phyloP scores from a whole-genome alignment of 495 filamentous ascomycete species.

The Lophiotrema nucula region DNA sequence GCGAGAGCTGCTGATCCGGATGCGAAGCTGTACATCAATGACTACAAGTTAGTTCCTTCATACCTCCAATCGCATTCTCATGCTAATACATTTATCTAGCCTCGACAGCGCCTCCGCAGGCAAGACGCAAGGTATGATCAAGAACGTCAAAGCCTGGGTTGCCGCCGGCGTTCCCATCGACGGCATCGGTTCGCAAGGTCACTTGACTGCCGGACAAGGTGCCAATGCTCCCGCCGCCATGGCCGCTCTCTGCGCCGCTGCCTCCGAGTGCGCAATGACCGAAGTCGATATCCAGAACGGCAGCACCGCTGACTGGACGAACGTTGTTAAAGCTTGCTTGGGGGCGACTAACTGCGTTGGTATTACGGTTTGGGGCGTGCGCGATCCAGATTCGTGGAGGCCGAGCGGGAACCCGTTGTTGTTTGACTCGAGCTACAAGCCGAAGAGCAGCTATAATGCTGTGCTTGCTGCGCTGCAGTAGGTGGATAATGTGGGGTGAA shows the following conservation, averaged over 20 bases:
- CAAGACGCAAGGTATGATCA: slow-evolving; percentile 63
- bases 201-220: slow-evolving; percentile 53
- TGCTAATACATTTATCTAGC: slow-evolving; percentile 22
- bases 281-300: slow-evolving; percentile 66
- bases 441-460: slow-evolving; percentile 65
- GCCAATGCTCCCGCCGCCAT: slow-evolving; percentile 51
- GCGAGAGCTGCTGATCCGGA: slow-evolving; percentile 58
- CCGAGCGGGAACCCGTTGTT: slow-evolving; percentile 57
- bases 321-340: slow-evolving; percentile 64
- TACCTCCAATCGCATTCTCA: slow-evolving; percentile 37
- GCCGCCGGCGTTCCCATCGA: slow-evolving; percentile 67
- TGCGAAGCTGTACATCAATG: slow-evolving; percentile 67
- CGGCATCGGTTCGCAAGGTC: slow-evolving; percentile 67
- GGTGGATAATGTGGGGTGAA: no score
- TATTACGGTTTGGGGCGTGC: slow-evolving; percentile 75
- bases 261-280: slow-evolving; percentile 60
- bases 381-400: slow-evolving; percentile 66
- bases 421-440: slow-evolving; percentile 61
- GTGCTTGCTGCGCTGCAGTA: slow-evolving; percentile 45
- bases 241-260: slow-evolving; percentile 53
- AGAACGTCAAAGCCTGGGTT: slow-evolving; percentile 65
- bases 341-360: slow-evolving; percentile 64
- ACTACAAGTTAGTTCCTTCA: slow-evolving; percentile 55
- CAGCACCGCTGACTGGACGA: slow-evolving; percentile 58
- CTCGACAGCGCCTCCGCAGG: slow-evolving; percentile 46